These are phyloP conservation scores for Fraxinus excelsior DNA, from an alignment of 257 asterid genomes.

Conservation along the genomic window DNA sequence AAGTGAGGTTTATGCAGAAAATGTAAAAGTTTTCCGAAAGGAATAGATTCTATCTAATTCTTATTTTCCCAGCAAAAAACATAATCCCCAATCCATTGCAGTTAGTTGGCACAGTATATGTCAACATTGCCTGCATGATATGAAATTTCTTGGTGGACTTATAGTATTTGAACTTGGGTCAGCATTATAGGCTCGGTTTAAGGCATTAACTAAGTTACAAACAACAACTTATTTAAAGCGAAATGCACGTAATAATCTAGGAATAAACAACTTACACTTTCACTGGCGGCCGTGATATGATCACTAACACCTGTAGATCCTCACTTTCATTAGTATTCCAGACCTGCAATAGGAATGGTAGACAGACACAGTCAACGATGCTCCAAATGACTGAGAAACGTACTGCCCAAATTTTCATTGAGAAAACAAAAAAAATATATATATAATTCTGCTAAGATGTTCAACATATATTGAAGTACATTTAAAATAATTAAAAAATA, in stretches of 20 bases:
- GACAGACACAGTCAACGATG: conserved; percentile 10
- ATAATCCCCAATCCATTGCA: neutral
- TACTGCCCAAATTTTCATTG: neutral
- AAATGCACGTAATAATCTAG: neutral
- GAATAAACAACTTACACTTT: conserved; percentile 65
- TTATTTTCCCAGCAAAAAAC: neutral
- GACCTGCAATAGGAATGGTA: conserved; percentile 46
- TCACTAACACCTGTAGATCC: conserved; percentile 76
- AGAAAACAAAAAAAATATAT: neutral
- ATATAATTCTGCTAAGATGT: neutral
- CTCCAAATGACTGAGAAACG: neutral
- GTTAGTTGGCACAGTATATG: neutral
- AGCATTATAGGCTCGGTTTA: neutral
- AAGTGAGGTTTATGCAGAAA: neutral
- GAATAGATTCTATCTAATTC: neutral
- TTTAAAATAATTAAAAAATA: too few species aligned
- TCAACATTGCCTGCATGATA: neutral
- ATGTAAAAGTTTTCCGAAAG: neutral
- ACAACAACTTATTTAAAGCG: neutral
- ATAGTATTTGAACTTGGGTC: neutral
- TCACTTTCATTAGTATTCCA: conserved; percentile 68
- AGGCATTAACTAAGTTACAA: neutral
- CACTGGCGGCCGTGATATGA: conserved; percentile 85
- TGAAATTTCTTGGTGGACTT: neutral
- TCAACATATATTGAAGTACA: neutral